These are phyloP conservation scores for Cymbopogon flexuosus DNA, from an alignment of 202 grass and related monocot genomes.

Conservation along the genomic window DNA sequence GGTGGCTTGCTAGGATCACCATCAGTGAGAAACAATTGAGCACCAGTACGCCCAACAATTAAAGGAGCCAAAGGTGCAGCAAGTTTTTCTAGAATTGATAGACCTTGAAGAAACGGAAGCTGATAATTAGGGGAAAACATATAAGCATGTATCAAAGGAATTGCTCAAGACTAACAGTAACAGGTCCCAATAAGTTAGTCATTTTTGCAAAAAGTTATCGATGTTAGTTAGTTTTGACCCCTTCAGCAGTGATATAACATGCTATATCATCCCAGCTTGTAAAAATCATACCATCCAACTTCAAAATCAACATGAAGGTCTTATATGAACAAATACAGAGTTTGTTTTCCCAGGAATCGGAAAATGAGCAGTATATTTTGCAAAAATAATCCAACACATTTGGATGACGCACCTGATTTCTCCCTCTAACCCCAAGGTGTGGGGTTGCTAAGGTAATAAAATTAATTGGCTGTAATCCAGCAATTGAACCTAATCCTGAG, in stretches of 20 bases:
- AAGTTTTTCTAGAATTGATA: conserved; percentile 73
- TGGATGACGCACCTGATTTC: conserved; percentile 59
- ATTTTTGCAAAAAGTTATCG: neutral
- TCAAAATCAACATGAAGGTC: neutral
- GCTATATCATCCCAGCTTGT: neutral
- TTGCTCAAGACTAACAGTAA: neutral
- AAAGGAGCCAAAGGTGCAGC: conserved; percentile 72
- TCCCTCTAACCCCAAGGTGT: conserved; percentile 93
- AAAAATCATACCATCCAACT: neutral
- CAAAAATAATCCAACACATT: neutral
- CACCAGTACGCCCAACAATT: conserved; percentile 64
- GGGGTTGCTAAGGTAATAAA: conserved; percentile 93
- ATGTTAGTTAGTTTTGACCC: neutral
- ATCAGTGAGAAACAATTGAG: conserved; percentile 79
- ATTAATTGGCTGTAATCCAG: conserved; percentile 68
- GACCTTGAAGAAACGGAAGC: conserved; percentile 85
- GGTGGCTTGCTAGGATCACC: conserved; percentile 67
- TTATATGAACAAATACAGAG: neutral
- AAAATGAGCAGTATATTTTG: neutral
- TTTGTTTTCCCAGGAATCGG: neutral
- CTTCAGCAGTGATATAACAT: neutral
- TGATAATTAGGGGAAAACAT: conserved; percentile 36
- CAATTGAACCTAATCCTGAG: conserved; percentile 48
- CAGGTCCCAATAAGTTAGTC: neutral
- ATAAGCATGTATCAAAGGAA: neutral